phyloP scores from a whole-genome alignment of 371 early-diverging fungal genomes.

The Dichotomocladium elegans region DNA sequence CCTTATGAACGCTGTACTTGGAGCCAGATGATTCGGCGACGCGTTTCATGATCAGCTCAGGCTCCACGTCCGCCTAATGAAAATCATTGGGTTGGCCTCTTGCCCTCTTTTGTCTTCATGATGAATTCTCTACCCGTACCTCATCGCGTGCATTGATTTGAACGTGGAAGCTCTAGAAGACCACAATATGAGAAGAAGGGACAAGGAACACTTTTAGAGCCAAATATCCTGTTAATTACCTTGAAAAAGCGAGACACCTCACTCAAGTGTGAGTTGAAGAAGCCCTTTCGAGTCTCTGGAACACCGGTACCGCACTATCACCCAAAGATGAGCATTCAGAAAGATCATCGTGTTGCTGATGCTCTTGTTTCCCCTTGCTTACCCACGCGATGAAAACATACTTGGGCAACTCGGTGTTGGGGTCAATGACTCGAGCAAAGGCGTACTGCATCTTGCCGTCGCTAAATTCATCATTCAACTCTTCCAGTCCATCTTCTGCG shows the following conservation, averaged over 20 bases:
- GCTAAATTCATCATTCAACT: slow-evolving; percentile 86
- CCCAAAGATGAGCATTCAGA: too few species aligned
- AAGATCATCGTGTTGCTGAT: too few species aligned
- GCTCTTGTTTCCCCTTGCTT: too few species aligned
- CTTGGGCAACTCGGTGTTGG: slow-evolving; percentile 83
- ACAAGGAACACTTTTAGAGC: not conserved
- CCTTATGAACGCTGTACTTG: slow-evolving; percentile 83
- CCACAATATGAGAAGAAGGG: not conserved
- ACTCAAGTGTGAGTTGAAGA: slow-evolving; percentile 78
- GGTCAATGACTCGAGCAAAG: slow-evolving; percentile 81
- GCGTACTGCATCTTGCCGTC: slow-evolving; percentile 91
- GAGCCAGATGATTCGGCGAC: slow-evolving; percentile 83
- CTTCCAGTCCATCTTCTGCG: slow-evolving; percentile 78
- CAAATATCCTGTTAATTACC: slow-evolving; percentile 34
- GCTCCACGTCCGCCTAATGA: slow-evolving; percentile 74
- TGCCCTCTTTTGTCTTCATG: not conserved
- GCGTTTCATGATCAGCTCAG: slow-evolving; percentile 80
- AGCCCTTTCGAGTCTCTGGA: slow-evolving; percentile 85
- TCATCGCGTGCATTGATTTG: slow-evolving; percentile 88
- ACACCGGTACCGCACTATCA: slow-evolving; percentile 90
- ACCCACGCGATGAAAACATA: slow-evolving; percentile 93
- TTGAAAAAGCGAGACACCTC: slow-evolving; percentile 78
- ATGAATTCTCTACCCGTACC: slow-evolving; percentile 16
- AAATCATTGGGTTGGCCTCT: too few species aligned
- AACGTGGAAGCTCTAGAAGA: slow-evolving; percentile 75